These are phyloP conservation scores for Entomortierella chlamydospora DNA, from an alignment of 192 early-diverging fungal species.

Conservation along the genomic window DNA sequence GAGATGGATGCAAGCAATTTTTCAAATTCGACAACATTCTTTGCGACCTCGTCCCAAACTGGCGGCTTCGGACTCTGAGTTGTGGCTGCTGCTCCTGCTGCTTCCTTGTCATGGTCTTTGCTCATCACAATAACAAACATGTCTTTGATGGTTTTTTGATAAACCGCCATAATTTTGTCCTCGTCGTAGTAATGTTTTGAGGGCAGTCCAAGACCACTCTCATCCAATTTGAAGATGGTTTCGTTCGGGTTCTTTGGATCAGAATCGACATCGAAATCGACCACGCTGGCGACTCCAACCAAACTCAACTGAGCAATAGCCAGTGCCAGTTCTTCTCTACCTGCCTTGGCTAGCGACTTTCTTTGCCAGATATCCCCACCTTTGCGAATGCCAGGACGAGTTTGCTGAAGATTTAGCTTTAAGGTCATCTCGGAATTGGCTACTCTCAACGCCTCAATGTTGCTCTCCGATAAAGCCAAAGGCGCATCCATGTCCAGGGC, in stretches of 20 bases:
- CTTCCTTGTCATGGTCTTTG: constrained; percentile 8
- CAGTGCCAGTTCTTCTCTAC: constrained; percentile 40
- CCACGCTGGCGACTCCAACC: constrained; percentile 55
- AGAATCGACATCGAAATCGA: constrained; percentile 59
- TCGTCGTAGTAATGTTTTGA: constrained; percentile 75
- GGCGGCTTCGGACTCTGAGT: not conserved
- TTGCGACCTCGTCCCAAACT: constrained; percentile 53
- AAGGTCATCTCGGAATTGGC: constrained; percentile 2
- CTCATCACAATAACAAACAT: constrained; percentile 56
- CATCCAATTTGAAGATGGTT: constrained; percentile 61
- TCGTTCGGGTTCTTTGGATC: constrained; percentile 70
- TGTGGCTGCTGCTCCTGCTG: constrained; percentile 2
- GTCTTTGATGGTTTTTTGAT: constrained; percentile 55
- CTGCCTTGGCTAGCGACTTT: constrained; percentile 2
- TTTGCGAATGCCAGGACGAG: not conserved
- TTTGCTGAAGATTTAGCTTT: not conserved
- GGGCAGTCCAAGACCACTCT: constrained; percentile 69
- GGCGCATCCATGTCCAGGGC: constrained; percentile 21
- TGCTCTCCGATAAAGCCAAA: not conserved
- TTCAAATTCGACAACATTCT: constrained; percentile 69
- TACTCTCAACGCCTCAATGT: not conserved
- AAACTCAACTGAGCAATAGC: constrained; percentile 35
- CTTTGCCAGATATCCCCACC: not conserved
- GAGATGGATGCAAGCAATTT: constrained; percentile 64
- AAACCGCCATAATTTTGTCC: constrained; percentile 53